Conservation (phyloP, 2,329 filamentous ascomycete genomes). For the Trichoderma lentiforme region DNA sequence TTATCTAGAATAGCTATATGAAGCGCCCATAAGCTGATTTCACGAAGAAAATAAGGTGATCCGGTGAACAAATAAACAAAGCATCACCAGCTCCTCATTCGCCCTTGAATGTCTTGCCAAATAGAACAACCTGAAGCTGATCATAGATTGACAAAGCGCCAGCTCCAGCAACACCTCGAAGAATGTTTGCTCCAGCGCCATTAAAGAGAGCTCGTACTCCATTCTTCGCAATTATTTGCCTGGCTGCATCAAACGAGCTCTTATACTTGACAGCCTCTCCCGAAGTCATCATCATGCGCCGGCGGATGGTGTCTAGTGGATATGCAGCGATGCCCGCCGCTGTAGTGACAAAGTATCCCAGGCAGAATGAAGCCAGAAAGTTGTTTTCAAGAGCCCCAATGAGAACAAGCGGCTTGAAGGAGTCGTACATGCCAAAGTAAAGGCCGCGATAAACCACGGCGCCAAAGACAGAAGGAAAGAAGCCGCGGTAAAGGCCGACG, state of each 20-base stretch:
- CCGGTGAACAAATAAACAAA: not conserved
- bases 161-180: not conserved
- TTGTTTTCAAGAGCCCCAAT: not conserved
- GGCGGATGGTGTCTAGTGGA: not conserved
- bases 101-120: not conserved
- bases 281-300: slow-evolving; percentile 4
- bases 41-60: not conserved
- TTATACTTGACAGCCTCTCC: slow-evolving; percentile 2
- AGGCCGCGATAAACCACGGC: not conserved
- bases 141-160: slow-evolving; percentile 7
- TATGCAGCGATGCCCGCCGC: not conserved
- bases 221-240: not conserved
- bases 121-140: not conserved
- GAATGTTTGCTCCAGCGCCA: not conserved
- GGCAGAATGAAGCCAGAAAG: not conserved
- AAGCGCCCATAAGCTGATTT: not conserved
- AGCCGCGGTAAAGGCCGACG: slow-evolving; percentile 8
- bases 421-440: slow-evolving; percentile 11
- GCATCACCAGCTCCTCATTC: not conserved
- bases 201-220: not conserved
- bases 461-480: not conserved
- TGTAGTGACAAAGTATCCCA: not conserved
- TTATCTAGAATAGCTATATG: not conserved
- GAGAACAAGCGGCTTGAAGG: not conserved
- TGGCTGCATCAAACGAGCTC: not conserved